A percentile compares a stretch with the other conserved stretches of the same genome.
phyloP scores from a whole-genome alignment of 495 filamentous ascomycete genomes.

The Tuber umbilicatum region DNA sequence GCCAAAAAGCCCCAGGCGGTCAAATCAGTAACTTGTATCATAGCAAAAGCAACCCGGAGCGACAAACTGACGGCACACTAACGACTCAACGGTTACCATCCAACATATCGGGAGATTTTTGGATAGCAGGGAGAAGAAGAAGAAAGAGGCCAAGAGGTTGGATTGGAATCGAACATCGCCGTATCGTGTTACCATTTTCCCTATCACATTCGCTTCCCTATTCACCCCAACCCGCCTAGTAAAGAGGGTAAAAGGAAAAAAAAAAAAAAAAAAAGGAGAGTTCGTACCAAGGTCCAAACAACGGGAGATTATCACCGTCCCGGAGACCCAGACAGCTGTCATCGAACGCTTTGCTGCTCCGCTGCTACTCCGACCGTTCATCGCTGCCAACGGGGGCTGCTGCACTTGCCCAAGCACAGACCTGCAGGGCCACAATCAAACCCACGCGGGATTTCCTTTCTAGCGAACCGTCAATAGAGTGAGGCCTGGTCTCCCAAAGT shows the following conservation, averaged over 20 bases:
- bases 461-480: conserved; percentile 33
- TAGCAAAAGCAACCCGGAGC: conserved; percentile 3
- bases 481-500: conserved; percentile 30
- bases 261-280: neutral
- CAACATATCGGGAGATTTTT: conserved; percentile 4
- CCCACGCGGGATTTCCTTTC: conserved; percentile 37
- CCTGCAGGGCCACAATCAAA: conserved; percentile 29
- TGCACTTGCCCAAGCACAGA: conserved; percentile 37
- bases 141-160: neutral
- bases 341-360: conserved; percentile 15
- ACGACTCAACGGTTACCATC: neutral
- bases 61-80: neutral
- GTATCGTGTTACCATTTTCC: neutral
- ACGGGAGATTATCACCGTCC: conserved; percentile 29
- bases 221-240: neutral
- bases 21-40: conserved; percentile 2
- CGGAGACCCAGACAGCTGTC: conserved; percentile 36
- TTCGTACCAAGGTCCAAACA: conserved; percentile 35
- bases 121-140: neutral
- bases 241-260: neutral
- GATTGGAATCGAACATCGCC: neutral
- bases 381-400: conserved; percentile 20
- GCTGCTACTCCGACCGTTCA: neutral
- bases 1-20: neutral
- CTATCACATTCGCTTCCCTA: neutral